Evolutionary conservation across 768 basidiomycete species (phyloP), one percentile per base, ranked within the genome.

Genomic region (Rhodosporidiobolus sp.): DNA sequence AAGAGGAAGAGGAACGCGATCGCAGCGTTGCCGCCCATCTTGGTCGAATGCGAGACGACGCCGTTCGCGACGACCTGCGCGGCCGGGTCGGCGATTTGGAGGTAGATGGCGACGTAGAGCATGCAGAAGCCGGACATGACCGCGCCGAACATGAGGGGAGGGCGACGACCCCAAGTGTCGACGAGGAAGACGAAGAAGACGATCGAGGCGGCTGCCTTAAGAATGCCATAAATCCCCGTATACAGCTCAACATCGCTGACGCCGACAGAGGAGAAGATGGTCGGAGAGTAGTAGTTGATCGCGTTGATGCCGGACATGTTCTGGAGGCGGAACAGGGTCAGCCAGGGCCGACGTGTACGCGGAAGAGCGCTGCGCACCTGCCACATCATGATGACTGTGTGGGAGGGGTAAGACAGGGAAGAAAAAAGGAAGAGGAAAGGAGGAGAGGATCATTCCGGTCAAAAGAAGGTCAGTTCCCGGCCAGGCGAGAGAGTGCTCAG

Each of bases 171-270:
- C 43, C 82, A 78, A 22, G 77, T 75, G 68, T 85, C 84, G 57
- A 85, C 81, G 48, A 85, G 76, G 73, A 81, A 83, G 45, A 84
- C 70, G 46, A 84, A 78, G 82, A 82, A 85, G 61, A 85, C 65
- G 35, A 85, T 57, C 12, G 78, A 77, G 7, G 75, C 72, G 22
- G 66, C 59, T 24, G 78, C 78, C 79, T 82, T 80, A 80, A 84
- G 82, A 34, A 84, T 80, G 12, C 85, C 85, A 73, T 83, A 86
- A 60, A 86, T 83, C 61, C 85, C 85, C 30, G 85, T 84, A 58
- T 84, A 81, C 17, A 85, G 80, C 4, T 80, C 69, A 8, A 81
- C 81, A 56, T 78, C 81, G 16, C 79, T 79, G 7, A 85, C 75
- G 5, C 85, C 85, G 57, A 86, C 83, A 8, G 82, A 81, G 22